Evolutionary conservation across 768 basidiomycete species (phyloP).

Genomic region (Glaciozyma antarctica): DNA sequence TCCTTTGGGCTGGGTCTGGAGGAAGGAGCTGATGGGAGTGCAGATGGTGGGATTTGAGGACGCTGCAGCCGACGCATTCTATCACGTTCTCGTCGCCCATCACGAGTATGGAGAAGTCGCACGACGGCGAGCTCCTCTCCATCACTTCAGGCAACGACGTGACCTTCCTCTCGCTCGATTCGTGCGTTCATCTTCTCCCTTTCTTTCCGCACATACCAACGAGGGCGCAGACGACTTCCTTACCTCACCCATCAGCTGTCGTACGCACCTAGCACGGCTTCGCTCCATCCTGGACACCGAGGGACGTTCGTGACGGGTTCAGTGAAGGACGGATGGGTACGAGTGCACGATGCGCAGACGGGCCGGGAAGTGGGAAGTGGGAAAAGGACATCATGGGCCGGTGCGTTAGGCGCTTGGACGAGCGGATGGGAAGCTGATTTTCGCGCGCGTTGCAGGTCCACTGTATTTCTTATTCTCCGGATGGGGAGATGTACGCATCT

Average conservation of each 20-base stretch:
- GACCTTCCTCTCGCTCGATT: slow-evolving; percentile 61
- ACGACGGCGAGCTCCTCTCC: slow-evolving; percentile 45
- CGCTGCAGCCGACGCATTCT: slow-evolving; percentile 57
- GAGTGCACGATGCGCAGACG: slow-evolving; percentile 71
- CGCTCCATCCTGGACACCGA: slow-evolving; percentile 78
- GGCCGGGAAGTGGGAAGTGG: slow-evolving; percentile 82
- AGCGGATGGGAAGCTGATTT: slow-evolving; percentile 6
- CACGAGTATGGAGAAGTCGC: slow-evolving; percentile 87
- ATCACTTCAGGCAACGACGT: slow-evolving; percentile 88
- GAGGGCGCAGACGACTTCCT: slow-evolving; percentile 39
- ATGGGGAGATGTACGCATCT: slow-evolving; percentile 94
- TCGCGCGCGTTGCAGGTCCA: slow-evolving; percentile 73
- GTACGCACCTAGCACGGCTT: slow-evolving; percentile 86
- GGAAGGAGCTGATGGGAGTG: neutral
- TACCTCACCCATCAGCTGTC: slow-evolving; percentile 69
- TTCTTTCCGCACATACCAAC: neutral
- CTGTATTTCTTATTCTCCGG: slow-evolving; percentile 75
- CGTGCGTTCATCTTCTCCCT: slow-evolving; percentile 32
- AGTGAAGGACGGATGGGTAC: slow-evolving; percentile 85
- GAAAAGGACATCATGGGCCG: slow-evolving; percentile 95
- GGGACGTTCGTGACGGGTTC: slow-evolving; percentile 90
- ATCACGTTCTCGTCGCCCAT: slow-evolving; percentile 60
- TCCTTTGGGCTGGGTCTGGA: neutral
- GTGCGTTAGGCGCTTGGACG: slow-evolving; percentile 61
- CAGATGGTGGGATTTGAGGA: slow-evolving; percentile 96